Evolutionary conservation across 352 stramenopile genomes (phyloP), one percentile per base, ranked within the genome.

Genomic region (Phytophthora pisi): DNA sequence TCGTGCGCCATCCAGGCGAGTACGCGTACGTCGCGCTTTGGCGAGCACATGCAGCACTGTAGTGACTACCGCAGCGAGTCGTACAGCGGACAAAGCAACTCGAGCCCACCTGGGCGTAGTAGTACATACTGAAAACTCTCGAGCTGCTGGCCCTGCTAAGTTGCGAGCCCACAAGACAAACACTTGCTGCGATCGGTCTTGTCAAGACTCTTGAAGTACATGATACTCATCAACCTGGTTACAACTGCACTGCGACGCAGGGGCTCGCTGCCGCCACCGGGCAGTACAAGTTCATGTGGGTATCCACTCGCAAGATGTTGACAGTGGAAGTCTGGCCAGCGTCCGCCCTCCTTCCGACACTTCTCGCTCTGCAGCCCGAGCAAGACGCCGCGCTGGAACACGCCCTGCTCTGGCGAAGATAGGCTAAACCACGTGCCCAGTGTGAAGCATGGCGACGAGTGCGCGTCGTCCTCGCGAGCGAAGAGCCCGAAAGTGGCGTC

Each of bases 351-450:
- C n/a, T 59, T n/a, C 10, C 42, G 31, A 57, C 57, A 66, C 42
- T 61, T 61, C 43, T 61, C 51, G 40, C 78, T 77, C 58, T 88
- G 79, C 5, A 76, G 66, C 1, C 82, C 5, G 31, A 88, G 70
- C 51, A 88, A 42, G 16, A 89, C 54, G 16, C 75, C 79, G 8
- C 79, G 78, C 16, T 69, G 68, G n/a, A 46, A 45, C 20, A 81
- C 72, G 8, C 52, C 62, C 28, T 81, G 67, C 23, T 71, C 30
- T 9, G 45, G 61, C 38, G 79, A 66, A 5, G 61, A 68, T 9
- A 87, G 61, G 18, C 70, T 84, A 74, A 89, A 18, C 79, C 78
- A 89, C 18, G 80, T 50, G 50, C 78, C 76, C 16, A 89, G 64
- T 9, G 78, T 77, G 52, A 89, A 88, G 26, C 36, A 49, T 15